phyloP scores from a whole-genome alignment of 176 grass and related monocot genomes.

The Carex pumila region DNA sequence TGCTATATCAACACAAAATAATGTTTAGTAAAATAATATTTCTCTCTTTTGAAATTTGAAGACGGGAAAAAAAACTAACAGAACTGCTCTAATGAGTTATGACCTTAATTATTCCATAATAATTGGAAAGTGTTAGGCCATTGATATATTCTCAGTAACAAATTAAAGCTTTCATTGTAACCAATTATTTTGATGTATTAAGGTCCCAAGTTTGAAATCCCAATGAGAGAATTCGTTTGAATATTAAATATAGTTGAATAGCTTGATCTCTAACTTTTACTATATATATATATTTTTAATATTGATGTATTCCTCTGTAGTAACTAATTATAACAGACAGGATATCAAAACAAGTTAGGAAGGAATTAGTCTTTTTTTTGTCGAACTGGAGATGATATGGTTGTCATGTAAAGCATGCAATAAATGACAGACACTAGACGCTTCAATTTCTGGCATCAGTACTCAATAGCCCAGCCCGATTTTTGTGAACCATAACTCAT shows the following conservation, averaged over 20 bases:
- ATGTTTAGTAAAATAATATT: background rate
- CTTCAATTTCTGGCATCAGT: conserved; percentile 12
- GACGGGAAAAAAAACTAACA: background rate
- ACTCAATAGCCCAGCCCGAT: conserved; percentile 16
- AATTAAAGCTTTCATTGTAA: background rate
- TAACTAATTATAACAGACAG: no score
- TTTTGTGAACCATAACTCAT: conserved; percentile 18
- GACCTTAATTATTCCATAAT: background rate
- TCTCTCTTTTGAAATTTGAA: background rate
- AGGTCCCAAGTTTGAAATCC: no score
- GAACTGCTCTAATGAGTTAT: background rate
- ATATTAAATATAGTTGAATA: no score
- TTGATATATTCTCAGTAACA: background rate
- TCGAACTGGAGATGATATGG: background rate
- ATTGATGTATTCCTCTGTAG: no score
- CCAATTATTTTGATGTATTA: no score
- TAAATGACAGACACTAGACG: conserved; percentile 14
- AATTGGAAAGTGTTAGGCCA: background rate
- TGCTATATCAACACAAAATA: no score
- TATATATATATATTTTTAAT: no score
- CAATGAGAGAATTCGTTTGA: no score
- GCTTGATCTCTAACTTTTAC: no score
- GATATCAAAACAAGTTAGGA: background rate
- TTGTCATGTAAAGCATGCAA: background rate
- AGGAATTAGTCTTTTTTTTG: background rate